A percentile compares a stretch with the other conserved stretches of the same genome.
Evolutionary conservation across 192 early-diverging fungal genomes (phyloP).

Genomic region (Gonapodya sp.): DNA sequence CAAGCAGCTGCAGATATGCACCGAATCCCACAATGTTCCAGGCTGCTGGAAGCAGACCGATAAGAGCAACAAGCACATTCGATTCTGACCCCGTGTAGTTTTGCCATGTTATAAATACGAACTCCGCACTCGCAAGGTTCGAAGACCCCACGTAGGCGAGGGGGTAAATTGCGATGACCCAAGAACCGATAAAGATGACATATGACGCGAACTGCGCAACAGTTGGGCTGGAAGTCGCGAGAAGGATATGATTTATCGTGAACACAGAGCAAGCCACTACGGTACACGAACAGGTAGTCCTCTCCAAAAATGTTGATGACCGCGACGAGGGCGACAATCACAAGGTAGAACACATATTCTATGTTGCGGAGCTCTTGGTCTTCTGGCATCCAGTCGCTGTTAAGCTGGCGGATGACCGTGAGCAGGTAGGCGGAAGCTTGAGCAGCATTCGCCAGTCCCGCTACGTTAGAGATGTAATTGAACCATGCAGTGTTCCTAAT

Average conservation of each 20-base stretch:
- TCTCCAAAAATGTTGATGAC: constrained; percentile 8
- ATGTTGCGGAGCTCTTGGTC: constrained; percentile 4
- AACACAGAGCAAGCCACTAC: no score
- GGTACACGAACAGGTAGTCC: background rate
- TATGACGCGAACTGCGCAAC: background rate
- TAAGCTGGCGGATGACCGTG: background rate
- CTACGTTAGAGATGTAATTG: constrained; percentile 9
- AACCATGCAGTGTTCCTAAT: constrained; percentile 5
- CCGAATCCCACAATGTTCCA: constrained; percentile 9
- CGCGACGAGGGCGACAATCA: background rate
- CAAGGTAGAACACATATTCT: background rate
- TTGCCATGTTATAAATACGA: background rate
- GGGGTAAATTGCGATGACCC: background rate
- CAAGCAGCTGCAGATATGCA: no score
- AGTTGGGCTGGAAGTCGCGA: background rate
- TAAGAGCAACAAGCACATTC: constrained; percentile 2
- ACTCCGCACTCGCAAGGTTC: background rate
- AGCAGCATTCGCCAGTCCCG: background rate
- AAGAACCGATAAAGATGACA: background rate
- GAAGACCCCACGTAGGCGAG: background rate
- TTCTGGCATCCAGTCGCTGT: background rate
- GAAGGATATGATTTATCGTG: background rate
- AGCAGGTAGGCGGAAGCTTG: constrained; percentile 5
- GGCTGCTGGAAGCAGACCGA: constrained; percentile 1
- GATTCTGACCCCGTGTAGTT: constrained; percentile 9